phyloP scores from a whole-genome alignment of 1,139 yeast genomes.

The Lipomyces yarrowii region DNA sequence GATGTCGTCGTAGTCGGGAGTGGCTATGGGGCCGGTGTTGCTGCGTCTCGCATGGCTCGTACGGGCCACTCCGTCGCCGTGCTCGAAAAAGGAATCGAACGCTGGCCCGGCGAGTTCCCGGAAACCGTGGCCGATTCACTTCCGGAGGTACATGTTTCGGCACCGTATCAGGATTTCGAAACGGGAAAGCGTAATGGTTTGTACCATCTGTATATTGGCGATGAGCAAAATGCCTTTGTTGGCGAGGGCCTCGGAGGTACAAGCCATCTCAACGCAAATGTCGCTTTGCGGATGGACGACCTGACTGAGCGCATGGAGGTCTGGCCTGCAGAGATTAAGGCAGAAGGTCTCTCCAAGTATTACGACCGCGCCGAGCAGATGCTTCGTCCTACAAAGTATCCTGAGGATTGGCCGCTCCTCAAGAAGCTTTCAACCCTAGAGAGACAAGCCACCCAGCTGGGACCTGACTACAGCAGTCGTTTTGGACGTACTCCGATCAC shows the following conservation, averaged over 20 bases:
- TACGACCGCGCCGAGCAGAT: neutral
- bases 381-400: neutral
- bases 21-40: neutral
- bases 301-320: neutral
- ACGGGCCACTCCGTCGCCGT: neutral
- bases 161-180: neutral
- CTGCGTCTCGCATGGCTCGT: neutral
- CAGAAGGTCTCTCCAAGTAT: neutral
- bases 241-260: neutral
- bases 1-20: neutral
- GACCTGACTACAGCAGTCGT: neutral
- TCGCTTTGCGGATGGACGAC: neutral
- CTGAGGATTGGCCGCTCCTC: neutral
- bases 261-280: neutral
- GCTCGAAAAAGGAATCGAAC: neutral
- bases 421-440: neutral
- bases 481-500: neutral
- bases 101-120: neutral
- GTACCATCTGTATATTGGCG: neutral
- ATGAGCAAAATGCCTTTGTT: neutral
- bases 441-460: neutral
- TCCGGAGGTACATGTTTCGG: neutral
- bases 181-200: neutral
- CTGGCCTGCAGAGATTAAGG: neutral
- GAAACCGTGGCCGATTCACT: neutral